Evolutionary conservation across 768 basidiomycete species (phyloP), one percentile per base, ranked within the genome.

Genomic region (Kwoniella newhampshirensis): DNA sequence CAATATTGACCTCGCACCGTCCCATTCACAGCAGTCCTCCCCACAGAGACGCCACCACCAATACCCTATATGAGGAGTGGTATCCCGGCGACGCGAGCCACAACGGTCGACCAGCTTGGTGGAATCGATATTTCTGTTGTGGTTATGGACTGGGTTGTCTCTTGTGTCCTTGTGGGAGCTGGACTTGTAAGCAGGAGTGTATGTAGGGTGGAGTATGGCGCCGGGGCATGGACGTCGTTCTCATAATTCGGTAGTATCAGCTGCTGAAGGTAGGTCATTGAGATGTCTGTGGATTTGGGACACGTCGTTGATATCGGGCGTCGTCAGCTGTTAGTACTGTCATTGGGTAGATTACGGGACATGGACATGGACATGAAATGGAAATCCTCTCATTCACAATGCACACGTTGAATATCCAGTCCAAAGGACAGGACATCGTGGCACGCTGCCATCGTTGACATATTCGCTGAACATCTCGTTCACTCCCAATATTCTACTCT

Each of bases 51-150:
- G n/a, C n/a, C n/a, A n/a, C n/a, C n/a, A n/a, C n/a, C n/a, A n/a
- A n/a, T n/a, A n/a, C n/a, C n/a, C 32, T 13, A 26, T 66, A 70
- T 51, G 62, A 67, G 30, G 18, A 49, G 21, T 70, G 69, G 69
- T 63, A 67, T 37, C 68, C 68, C 25, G 68, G 62, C 3, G 68
- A 70, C 40, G 62, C 60, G 37, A 57, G 51, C 17, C 46, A 60
- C 23, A 26, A 62, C 35, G 68, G 68, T 40, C 43, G 60, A 39
- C 65, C 65, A 30, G 50, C 54, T 2, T 70, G 68, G 68, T 70
- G 68, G 68, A 70, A 70, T 53, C 54, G 57, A n/a, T 30, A 54
- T 32, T 63, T 67, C 44, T 70, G 66, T 30, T 70, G 69, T 51
- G 66, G 69, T 23, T 70, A 67, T 51, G 66, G 66, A 6, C 27